Evolutionary conservation across 495 filamentous ascomycete genomes (phyloP).

Genomic region (Aspergillus haitiensis): DNA sequence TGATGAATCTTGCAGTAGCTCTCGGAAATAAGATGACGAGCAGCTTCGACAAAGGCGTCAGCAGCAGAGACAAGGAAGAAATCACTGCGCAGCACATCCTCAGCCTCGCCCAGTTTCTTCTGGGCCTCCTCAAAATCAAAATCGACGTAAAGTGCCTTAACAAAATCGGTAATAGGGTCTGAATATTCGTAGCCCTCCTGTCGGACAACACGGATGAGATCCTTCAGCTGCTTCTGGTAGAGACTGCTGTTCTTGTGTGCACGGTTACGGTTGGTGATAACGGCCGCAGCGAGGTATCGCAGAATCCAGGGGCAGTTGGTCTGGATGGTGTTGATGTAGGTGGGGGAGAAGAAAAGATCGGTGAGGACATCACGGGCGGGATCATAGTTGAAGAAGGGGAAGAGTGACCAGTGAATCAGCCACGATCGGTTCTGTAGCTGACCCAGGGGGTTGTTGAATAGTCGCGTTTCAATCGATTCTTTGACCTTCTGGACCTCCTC

Average conservation of each 20-base stretch:
- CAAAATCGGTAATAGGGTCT: constrained; percentile 93
- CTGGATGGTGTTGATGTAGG: constrained; percentile 99
- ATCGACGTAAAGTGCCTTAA: constrained; percentile 94
- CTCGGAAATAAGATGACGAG: constrained; percentile 94
- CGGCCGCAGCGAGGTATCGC: constrained; percentile 89
- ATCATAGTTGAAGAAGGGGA: constrained; percentile 98
- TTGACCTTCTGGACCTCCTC: constrained; percentile 93
- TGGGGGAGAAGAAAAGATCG: constrained; percentile 93
- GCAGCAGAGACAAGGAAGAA: constrained; percentile 89
- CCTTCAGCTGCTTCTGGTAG: constrained; percentile 98
- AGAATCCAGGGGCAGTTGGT: constrained; percentile 96
- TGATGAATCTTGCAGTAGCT: constrained; percentile 99
- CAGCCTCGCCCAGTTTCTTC: constrained; percentile 83
- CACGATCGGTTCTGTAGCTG: constrained; percentile 94
- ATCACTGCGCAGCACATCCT: constrained; percentile 86
- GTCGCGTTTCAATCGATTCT: constrained; percentile 84
- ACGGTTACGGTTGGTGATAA: constrained; percentile 90
- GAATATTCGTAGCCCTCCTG: constrained; percentile 97
- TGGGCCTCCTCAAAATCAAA: constrained; percentile 99
- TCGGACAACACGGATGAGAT: constrained; percentile 88
- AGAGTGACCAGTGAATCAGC: constrained; percentile 97
- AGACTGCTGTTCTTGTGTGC: constrained; percentile 73
- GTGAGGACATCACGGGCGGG: constrained; percentile 84
- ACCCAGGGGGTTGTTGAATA: constrained; percentile 92
- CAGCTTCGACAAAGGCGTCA: constrained; percentile 90